Percentiles rank a stretch among this genome's conserved stretches.
Conservation (phyloP, 345 rosid genomes). For the Hypericum androsaemum region DNA sequence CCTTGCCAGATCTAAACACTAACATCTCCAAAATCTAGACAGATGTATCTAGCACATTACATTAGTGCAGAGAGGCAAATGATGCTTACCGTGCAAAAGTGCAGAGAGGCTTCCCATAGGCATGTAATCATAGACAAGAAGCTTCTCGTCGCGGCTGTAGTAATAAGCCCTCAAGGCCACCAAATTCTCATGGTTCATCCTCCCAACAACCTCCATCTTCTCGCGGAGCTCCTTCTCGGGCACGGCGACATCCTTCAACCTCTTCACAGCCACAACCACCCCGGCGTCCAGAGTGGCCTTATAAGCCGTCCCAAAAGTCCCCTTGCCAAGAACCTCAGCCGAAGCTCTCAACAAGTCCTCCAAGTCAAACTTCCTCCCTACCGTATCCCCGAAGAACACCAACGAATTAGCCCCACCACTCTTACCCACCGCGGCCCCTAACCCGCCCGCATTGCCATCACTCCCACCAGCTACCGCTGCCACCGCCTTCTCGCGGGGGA, state of each 20-base stretch:
- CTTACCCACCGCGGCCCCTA: constrained; percentile 13
- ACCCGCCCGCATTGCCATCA: not conserved
- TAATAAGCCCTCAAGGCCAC: constrained; percentile 33
- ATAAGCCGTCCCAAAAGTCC: constrained; percentile 44
- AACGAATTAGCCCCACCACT: constrained; percentile 16
- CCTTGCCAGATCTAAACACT: no score
- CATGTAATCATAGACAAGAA: constrained; percentile 39
- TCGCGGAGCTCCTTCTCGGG: constrained; percentile 30
- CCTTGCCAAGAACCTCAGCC: constrained; percentile 43
- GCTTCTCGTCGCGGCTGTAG: constrained; percentile 34
- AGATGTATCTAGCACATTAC: no score
- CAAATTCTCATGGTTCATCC: constrained; percentile 32
- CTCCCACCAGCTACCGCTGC: not conserved
- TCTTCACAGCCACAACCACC: constrained; percentile 34
- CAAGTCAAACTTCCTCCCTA: constrained; percentile 20
- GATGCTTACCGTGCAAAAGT: constrained; percentile 31
- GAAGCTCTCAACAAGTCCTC: constrained; percentile 42
- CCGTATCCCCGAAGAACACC: constrained; percentile 29
- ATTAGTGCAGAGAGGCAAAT: not conserved
- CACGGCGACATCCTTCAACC: constrained; percentile 31
- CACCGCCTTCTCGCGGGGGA: constrained; percentile 12
- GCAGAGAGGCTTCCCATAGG: constrained; percentile 42
- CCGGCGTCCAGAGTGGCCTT: constrained; percentile 34
- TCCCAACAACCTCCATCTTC: constrained; percentile 32
- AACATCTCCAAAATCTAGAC: no score